Evolutionary conservation across 164 flowering plant genomes (phyloP).

Genomic region (Tinospora cordifolia): DNA sequence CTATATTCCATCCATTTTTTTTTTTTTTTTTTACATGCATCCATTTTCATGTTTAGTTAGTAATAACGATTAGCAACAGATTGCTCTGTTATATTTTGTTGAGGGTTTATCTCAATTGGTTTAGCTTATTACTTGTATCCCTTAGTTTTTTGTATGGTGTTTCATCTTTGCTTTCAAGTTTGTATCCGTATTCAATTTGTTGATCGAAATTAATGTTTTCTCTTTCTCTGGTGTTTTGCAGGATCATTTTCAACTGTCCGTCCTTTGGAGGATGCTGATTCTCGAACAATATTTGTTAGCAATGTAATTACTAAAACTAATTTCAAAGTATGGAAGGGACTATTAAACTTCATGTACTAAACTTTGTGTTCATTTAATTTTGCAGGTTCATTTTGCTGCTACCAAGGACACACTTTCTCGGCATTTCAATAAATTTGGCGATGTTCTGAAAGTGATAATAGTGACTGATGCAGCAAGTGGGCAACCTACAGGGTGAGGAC

Average conservation of each 20-base stretch:
- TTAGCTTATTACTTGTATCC: not conserved
- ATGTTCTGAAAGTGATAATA: conserved; percentile 75
- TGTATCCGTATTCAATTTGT: not conserved
- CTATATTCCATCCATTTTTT: not conserved
- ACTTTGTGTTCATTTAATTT: not conserved
- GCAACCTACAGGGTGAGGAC: conserved; percentile 74
- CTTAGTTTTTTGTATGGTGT: not conserved
- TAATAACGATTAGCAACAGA: not conserved
- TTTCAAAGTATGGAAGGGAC: not conserved
- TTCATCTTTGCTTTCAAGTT: not conserved
- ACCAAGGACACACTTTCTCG: conserved; percentile 85
- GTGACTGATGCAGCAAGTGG: conserved; percentile 84
- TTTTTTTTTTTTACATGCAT: not conserved
- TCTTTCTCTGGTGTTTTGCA: conserved; percentile 30
- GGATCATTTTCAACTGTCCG: conserved; percentile 45
- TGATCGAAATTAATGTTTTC: not conserved
- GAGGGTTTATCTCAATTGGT: not conserved
- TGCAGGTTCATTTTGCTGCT: conserved; percentile 95
- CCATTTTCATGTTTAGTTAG: not conserved
- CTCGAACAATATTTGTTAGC: conserved; percentile 76
- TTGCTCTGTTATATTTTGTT: not conserved
- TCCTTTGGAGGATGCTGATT: conserved; percentile 70
- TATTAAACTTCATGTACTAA: not conserved
- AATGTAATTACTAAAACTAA: conserved; percentile 45
- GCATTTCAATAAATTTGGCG: conserved; percentile 90